phyloP scores from a whole-genome alignment of 108 stramenopile genomes.

The Skeletonema marinoi region DNA sequence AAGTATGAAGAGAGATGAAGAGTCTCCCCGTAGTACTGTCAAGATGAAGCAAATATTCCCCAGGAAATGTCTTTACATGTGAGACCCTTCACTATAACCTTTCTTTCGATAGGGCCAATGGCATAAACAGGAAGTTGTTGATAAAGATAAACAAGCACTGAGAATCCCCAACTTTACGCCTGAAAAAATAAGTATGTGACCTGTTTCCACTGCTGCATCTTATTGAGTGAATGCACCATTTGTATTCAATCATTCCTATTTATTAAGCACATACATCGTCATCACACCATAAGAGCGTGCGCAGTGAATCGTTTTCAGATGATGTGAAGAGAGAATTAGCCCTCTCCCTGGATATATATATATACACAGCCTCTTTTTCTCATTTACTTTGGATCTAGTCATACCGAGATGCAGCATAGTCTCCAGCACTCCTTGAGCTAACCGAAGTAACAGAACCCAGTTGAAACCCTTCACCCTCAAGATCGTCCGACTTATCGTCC shows the following conservation, averaged over 20 bases:
- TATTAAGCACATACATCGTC: background rate
- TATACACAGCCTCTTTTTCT: background rate
- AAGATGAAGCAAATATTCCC: no score
- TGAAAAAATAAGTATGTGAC: background rate
- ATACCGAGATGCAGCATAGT: background rate
- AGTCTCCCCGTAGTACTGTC: no score
- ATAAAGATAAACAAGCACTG: no score
- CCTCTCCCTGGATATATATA: background rate
- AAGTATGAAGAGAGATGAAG: no score
- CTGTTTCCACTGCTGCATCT: background rate
- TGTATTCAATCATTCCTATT: background rate
- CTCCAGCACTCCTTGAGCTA: conserved; percentile 2
- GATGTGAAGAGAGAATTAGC: background rate
- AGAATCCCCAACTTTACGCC: no score
- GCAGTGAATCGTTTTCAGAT: background rate
- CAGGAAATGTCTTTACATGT: no score
- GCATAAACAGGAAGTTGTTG: no score
- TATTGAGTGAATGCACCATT: background rate
- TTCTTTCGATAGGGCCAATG: no score
- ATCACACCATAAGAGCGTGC: conserved; percentile 3
- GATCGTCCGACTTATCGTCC: conserved; percentile 21
- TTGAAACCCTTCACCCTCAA: conserved; percentile 46
- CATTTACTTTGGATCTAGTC: background rate
- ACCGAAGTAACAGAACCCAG: conserved; percentile 30
- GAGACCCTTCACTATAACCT: no score